A percentile compares a stretch with the other conserved stretches of the same genome.
Conservation (phyloP, 495 filamentous ascomycete species). For the Trichocladium antarcticum region DNA sequence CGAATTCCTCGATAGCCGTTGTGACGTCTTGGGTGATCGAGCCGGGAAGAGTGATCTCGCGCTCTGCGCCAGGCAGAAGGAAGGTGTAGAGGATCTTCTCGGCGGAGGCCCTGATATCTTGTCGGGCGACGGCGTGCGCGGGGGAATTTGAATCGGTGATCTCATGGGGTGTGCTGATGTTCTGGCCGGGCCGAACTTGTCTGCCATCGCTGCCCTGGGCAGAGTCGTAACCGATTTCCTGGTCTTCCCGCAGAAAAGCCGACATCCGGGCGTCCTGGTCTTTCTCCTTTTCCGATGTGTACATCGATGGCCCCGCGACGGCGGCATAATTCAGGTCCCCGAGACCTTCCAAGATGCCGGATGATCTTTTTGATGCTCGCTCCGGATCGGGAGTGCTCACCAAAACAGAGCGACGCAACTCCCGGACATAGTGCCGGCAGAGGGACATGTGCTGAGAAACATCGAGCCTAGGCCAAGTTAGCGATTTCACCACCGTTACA, state of each 20-base stretch:
- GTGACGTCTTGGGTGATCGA: conserved; percentile 73
- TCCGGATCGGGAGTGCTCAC: conserved; percentile 87
- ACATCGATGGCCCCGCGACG: conserved; percentile 38
- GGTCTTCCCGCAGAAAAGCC: conserved; percentile 73
- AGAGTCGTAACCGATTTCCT: conserved; percentile 45
- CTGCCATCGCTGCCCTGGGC: conserved; percentile 58
- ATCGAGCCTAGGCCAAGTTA: conserved; percentile 67
- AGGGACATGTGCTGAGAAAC: conserved; percentile 97
- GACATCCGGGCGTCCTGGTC: conserved; percentile 77
- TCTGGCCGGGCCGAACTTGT: conserved; percentile 56
- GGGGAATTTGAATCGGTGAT: conserved; percentile 64
- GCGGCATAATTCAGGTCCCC: conserved; percentile 54
- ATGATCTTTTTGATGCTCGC: conserved; percentile 74
- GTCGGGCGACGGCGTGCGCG: conserved; percentile 67
- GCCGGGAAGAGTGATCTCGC: conserved; percentile 87
- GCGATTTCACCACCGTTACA: neutral
- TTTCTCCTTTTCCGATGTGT: conserved; percentile 49
- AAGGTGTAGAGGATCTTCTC: conserved; percentile 98
- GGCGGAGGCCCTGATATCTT: conserved; percentile 82
- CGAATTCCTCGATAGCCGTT: conserved; percentile 71
- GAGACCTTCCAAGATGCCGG: conserved; percentile 59
- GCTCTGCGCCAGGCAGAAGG: conserved; percentile 80
- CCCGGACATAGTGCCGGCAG: conserved; percentile 94
- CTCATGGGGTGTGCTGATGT: conserved; percentile 41
- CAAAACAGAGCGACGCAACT: conserved; percentile 84